Evolutionary conservation across 352 stramenopile species (phyloP).

Genomic region (Blastocystis sp.): DNA sequence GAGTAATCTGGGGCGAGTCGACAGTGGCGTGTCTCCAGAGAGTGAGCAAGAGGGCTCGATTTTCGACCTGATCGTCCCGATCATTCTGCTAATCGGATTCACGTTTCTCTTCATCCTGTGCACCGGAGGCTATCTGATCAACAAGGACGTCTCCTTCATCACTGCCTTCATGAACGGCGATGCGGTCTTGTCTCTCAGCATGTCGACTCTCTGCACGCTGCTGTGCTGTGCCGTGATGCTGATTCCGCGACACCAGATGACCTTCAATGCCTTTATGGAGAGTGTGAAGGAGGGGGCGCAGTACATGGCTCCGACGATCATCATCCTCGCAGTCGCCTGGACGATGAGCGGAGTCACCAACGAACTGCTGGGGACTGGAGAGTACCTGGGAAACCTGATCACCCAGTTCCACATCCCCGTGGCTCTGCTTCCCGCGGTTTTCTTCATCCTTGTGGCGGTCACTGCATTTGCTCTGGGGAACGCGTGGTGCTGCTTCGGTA

Average conservation of each 20-base stretch:
- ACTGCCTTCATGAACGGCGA: slow-evolving; percentile 51
- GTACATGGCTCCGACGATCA: slow-evolving; percentile 53
- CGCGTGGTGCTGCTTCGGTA: slow-evolving; percentile 56
- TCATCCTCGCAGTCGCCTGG: slow-evolving; percentile 55
- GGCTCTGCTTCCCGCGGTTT: neutral
- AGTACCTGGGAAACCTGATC: slow-evolving; percentile 43
- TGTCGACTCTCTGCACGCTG: slow-evolving; percentile 18
- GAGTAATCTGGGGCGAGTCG: neutral
- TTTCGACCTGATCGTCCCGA: slow-evolving; percentile 52
- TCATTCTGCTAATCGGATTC: slow-evolving; percentile 45
- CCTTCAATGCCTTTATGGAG: slow-evolving; percentile 53
- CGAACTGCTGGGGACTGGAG: slow-evolving; percentile 39
- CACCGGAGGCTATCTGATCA: slow-evolving; percentile 39
- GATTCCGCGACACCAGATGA: slow-evolving; percentile 41
- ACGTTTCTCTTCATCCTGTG: slow-evolving; percentile 58
- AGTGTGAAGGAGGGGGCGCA: slow-evolving; percentile 43
- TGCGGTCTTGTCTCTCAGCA: neutral
- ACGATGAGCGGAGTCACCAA: slow-evolving; percentile 56
- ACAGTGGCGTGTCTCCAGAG: neutral
- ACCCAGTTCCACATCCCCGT: slow-evolving; percentile 30
- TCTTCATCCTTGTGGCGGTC: slow-evolving; percentile 26
- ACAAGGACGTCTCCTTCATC: neutral
- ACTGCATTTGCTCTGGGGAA: slow-evolving; percentile 53
- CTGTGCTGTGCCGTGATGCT: neutral
- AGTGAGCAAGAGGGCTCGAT: slow-evolving; percentile 21